Conservation (phyloP, 176 grass and related monocot species). For the Juncus effusus region DNA sequence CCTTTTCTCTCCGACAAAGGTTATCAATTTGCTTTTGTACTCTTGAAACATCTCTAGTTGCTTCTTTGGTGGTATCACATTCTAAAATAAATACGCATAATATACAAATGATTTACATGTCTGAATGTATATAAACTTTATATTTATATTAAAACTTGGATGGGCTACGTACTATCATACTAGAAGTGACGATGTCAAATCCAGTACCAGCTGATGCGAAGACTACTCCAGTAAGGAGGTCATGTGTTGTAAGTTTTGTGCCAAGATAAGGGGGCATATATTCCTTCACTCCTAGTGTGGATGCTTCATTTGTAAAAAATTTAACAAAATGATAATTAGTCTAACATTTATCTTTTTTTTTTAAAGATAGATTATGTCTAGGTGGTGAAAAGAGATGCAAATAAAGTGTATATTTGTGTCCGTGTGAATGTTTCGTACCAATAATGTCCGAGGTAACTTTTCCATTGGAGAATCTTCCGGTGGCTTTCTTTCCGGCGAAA, state of each 20-base stretch:
- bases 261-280: conserved; percentile 45
- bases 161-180: conserved; percentile 7
- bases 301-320: conserved; percentile 27
- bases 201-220: conserved; percentile 57
- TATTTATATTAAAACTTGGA: background rate
- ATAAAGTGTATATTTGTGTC: background rate
- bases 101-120: background rate
- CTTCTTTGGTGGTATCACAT: conserved; percentile 39
- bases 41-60: conserved; percentile 51
- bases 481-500: conserved; percentile 41
- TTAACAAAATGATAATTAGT: background rate
- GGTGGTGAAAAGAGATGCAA: too few species aligned
- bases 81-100: conserved; percentile 15
- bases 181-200: conserved; percentile 45
- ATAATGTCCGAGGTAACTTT: conserved; percentile 47
- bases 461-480: conserved; percentile 62
- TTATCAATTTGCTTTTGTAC: conserved; percentile 44
- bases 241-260: conserved; percentile 29
- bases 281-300: conserved; percentile 53
- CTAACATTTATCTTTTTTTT: background rate
- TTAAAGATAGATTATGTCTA: too few species aligned
- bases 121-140: too few species aligned
- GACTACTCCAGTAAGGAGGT: conserved; percentile 50
- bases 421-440: conserved; percentile 17
- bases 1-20: conserved; percentile 28